These are phyloP conservation scores for Zoysia matrella DNA, from an alignment of 202 grass and related monocot genomes.

Conservation along the genomic window DNA sequence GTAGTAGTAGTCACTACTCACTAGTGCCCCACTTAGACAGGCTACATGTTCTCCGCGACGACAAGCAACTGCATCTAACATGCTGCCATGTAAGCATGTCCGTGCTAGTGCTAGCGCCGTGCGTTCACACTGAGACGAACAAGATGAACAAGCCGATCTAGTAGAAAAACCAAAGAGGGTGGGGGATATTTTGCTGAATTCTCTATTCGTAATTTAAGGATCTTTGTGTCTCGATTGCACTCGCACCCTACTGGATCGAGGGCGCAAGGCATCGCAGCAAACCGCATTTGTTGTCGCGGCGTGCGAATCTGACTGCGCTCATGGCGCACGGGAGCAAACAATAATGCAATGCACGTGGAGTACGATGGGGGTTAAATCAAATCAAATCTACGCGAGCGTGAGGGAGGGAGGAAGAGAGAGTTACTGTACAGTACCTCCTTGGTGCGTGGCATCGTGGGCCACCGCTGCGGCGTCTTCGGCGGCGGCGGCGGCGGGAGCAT, in stretches of 20 bases:
- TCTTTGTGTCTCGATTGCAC: not conserved
- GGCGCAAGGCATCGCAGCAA: not conserved
- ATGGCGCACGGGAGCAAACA: slow-evolving; percentile 34
- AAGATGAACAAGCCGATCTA: slow-evolving; percentile 5
- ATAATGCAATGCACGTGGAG: slow-evolving; percentile 47
- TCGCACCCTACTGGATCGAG: not conserved
- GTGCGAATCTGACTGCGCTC: slow-evolving; percentile 25
- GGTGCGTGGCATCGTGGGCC: slow-evolving; percentile 59
- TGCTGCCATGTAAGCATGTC: slow-evolving; percentile 27
- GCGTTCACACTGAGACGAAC: not conserved
- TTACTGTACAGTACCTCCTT: slow-evolving; percentile 40
- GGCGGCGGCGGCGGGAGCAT: slow-evolving; percentile 48
- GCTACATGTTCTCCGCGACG: slow-evolving; percentile 43
- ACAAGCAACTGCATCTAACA: slow-evolving; percentile 39
- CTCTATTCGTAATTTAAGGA: not conserved
- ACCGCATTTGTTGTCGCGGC: not conserved
- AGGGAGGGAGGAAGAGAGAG: not conserved
- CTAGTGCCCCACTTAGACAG: slow-evolving; percentile 48
- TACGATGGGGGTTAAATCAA: not conserved
- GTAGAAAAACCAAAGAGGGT: not conserved
- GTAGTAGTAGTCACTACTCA: no score
- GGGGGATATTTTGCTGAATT: not conserved
- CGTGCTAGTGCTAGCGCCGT: not conserved
- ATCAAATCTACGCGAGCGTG: not conserved
- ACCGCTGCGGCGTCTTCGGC: slow-evolving; percentile 65